Evolutionary conservation across 2,329 filamentous ascomycete genomes (phyloP).

Genomic region (Pezicula radicicola): DNA sequence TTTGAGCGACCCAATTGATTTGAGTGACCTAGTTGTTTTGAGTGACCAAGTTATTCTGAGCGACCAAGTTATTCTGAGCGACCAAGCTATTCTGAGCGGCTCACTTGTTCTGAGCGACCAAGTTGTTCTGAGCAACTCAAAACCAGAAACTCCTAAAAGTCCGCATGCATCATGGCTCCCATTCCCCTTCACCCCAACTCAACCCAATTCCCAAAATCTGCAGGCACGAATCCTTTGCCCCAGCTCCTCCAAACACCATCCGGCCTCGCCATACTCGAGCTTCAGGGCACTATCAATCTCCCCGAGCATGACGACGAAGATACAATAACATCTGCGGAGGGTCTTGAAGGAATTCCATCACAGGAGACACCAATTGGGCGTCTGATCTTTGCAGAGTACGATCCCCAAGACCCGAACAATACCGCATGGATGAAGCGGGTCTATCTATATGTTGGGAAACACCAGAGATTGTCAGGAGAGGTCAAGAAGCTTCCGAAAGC

Average conservation of each 20-base stretch:
- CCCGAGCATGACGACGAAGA: constrained; percentile 42
- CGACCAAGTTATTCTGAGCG: too few relatives aligned
- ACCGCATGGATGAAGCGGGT: constrained; percentile 87
- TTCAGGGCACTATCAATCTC: constrained; percentile 87
- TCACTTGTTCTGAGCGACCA: too few relatives aligned
- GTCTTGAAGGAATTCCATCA: constrained; percentile 7
- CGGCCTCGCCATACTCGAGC: constrained; percentile 84
- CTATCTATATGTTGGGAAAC: constrained; percentile 82
- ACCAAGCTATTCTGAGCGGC: too few relatives aligned
- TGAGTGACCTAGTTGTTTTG: too few relatives aligned
- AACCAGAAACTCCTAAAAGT: too few relatives aligned
- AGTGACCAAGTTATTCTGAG: too few relatives aligned
- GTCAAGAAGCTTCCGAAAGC: constrained; percentile 81
- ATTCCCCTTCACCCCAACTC: not conserved
- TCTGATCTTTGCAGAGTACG: constrained; percentile 76
- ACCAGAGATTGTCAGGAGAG: constrained; percentile 87
- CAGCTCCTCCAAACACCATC: constrained; percentile 83
- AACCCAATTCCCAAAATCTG: not conserved
- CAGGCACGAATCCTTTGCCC: constrained; percentile 57
- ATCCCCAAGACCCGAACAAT: constrained; percentile 48
- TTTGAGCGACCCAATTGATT: too few relatives aligned
- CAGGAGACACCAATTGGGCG: constrained; percentile 61
- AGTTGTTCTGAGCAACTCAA: too few relatives aligned
- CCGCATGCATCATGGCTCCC: not conserved
- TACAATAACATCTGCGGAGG: constrained; percentile 27